Percentiles rank a stretch among this genome's conserved stretches.
These are phyloP conservation scores for Stromatinia cepivora DNA, from an alignment of 2,329 filamentous ascomycete genomes.

Conservation along the genomic window DNA sequence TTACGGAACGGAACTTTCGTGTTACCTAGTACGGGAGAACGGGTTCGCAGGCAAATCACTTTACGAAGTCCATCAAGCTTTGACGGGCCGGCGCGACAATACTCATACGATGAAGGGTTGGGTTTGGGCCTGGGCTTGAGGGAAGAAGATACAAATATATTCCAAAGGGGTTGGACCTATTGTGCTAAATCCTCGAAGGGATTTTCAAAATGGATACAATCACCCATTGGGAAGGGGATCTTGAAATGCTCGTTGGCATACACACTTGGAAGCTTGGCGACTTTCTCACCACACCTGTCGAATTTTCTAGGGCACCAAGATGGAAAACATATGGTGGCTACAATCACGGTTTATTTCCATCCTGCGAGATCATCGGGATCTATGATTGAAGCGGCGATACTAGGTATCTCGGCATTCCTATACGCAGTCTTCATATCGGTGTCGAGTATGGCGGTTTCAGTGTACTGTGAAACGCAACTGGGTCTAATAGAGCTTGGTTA, in stretches of 20 bases:
- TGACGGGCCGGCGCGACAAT: slow-evolving; percentile 27
- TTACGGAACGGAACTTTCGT: slow-evolving; percentile 85
- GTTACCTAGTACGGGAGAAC: slow-evolving; percentile 81
- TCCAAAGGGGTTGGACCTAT: slow-evolving; percentile 40
- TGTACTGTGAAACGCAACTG: slow-evolving; percentile 69
- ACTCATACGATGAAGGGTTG: slow-evolving; percentile 22
- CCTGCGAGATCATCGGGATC: slow-evolving; percentile 82
- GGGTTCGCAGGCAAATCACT: slow-evolving; percentile 76
- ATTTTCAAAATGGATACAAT: slow-evolving; percentile 62
- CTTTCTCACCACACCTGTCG: slow-evolving; percentile 74
- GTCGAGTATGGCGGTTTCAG: slow-evolving; percentile 84
- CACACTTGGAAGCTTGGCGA: slow-evolving; percentile 80
- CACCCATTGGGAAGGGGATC: slow-evolving; percentile 74
- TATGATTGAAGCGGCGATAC: slow-evolving; percentile 81
- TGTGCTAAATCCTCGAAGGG: slow-evolving; percentile 43
- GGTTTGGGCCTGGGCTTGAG: slow-evolving; percentile 17
- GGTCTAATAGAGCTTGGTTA: slow-evolving; percentile 72
- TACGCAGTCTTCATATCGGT: slow-evolving; percentile 77
- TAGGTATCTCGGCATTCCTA: slow-evolving; percentile 74
- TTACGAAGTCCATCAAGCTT: slow-evolving; percentile 57
- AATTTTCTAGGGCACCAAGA: slow-evolving; percentile 77
- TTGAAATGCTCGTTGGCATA: slow-evolving; percentile 92
- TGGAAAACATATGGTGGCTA: slow-evolving; percentile 91
- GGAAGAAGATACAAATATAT: slow-evolving; percentile 34
- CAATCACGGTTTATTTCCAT: slow-evolving; percentile 93